phyloP scores from a whole-genome alignment of 345 rosid genomes.

The Eucalyptus grandis region DNA sequence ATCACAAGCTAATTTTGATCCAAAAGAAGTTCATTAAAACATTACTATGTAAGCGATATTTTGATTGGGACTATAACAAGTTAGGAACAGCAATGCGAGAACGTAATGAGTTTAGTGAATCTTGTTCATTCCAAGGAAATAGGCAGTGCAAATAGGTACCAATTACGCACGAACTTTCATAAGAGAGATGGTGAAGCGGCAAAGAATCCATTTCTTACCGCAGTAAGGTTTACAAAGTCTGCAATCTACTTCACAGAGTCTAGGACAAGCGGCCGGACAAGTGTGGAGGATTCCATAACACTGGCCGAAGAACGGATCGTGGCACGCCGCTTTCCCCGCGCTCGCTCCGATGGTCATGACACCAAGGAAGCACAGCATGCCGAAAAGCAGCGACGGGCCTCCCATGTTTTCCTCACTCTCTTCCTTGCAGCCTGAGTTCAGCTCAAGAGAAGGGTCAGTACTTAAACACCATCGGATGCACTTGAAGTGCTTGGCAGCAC shows the following conservation, averaged over 20 bases:
- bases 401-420: not conserved
- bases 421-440: not conserved
- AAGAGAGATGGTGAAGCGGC: not conserved
- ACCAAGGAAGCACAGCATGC: not conserved
- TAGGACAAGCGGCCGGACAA: slow-evolving; percentile 6
- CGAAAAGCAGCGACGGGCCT: not conserved
- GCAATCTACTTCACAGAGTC: slow-evolving; percentile 2
- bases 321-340: not conserved
- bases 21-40: not conserved
- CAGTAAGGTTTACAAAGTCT: not conserved
- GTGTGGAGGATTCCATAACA: slow-evolving; percentile 4
- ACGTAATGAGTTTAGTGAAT: not conserved
- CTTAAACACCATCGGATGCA: not conserved
- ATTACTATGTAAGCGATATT: not conserved
- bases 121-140: not conserved
- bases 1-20: not conserved
- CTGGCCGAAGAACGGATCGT: not conserved
- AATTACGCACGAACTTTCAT: not conserved
- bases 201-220: not conserved
- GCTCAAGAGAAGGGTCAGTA: not conserved
- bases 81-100: not conserved
- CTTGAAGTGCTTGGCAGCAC: not conserved
- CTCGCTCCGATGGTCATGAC: not conserved
- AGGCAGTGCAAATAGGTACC: not conserved
- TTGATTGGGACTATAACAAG: not conserved